Conservation (phyloP, 2,329 filamentous ascomycete genomes). For the Xylariaceae sp. region DNA sequence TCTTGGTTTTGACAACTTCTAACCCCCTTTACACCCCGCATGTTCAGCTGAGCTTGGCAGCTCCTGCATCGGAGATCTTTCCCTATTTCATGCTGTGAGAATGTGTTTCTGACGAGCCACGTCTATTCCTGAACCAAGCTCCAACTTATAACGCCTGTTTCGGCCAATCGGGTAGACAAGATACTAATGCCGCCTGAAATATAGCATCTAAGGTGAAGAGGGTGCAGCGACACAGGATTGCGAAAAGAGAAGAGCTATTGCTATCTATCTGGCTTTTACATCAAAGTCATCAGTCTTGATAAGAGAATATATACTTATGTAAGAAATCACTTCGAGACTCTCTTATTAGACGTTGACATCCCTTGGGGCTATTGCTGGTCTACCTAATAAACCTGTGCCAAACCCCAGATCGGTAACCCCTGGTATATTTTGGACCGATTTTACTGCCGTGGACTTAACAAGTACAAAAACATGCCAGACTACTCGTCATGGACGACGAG, state of each 20-base stretch:
- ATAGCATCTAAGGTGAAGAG: neutral
- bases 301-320: too few relatives aligned
- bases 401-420: neutral
- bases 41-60: constrained; percentile 9
- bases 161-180: neutral
- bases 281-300: neutral
- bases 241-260: neutral
- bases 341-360: neutral
- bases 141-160: neutral
- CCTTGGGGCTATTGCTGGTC: neutral
- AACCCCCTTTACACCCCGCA: too few relatives aligned
- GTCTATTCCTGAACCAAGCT: too few relatives aligned
- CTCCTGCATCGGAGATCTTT: constrained; percentile 8
- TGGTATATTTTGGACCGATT: neutral
- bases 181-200: neutral
- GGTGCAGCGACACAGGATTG: neutral
- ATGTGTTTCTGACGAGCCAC: too few relatives aligned
- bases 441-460: neutral
- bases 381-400: neutral
- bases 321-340: neutral
- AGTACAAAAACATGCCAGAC: neutral
- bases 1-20: too few relatives aligned
- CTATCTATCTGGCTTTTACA: neutral
- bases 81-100: too few relatives aligned
- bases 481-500: constrained; percentile 6